Percentiles rank a stretch among this genome's conserved stretches.
phyloP scores from a whole-genome alignment of 2,329 filamentous ascomycete genomes.

The Fusarium pilosicola region DNA sequence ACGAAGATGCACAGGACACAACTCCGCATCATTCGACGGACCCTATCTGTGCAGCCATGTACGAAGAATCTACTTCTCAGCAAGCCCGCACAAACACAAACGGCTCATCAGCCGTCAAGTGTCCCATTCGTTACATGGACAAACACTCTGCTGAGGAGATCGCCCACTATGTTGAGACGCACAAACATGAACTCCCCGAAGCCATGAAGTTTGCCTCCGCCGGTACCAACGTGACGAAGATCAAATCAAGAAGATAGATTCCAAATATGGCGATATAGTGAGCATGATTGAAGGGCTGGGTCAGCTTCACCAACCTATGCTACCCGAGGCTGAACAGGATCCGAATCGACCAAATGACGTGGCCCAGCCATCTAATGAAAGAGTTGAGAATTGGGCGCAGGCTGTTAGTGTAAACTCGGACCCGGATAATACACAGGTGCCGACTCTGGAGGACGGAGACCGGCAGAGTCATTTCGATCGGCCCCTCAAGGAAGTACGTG shows the following conservation, averaged over 20 bases:
- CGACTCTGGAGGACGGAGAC: constrained; percentile 58
- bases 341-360: constrained; percentile 55
- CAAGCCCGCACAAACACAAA: constrained; percentile 60
- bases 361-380: constrained; percentile 69
- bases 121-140: constrained; percentile 91
- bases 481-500: constrained; percentile 85
- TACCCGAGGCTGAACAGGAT: constrained; percentile 68
- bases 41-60: constrained; percentile 73
- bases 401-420: constrained; percentile 69
- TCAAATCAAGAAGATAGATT: constrained; percentile 87
- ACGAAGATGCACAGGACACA: constrained; percentile 48
- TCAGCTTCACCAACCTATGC: constrained; percentile 86
- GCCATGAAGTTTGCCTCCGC: constrained; percentile 91
- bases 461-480: constrained; percentile 83
- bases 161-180: constrained; percentile 90
- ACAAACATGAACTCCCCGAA: constrained; percentile 94
- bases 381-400: constrained; percentile 88
- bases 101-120: constrained; percentile 70
- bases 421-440: constrained; percentile 47
- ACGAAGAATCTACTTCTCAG: constrained; percentile 67
- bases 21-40: constrained; percentile 63
- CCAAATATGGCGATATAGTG: constrained; percentile 91
- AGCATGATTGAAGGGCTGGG: constrained; percentile 95
- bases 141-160: constrained; percentile 94
- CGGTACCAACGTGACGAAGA: constrained; percentile 89